Evolutionary conservation across 805 yeast species (phyloP).

Genomic region (Barnettozyma sucrosica): DNA sequence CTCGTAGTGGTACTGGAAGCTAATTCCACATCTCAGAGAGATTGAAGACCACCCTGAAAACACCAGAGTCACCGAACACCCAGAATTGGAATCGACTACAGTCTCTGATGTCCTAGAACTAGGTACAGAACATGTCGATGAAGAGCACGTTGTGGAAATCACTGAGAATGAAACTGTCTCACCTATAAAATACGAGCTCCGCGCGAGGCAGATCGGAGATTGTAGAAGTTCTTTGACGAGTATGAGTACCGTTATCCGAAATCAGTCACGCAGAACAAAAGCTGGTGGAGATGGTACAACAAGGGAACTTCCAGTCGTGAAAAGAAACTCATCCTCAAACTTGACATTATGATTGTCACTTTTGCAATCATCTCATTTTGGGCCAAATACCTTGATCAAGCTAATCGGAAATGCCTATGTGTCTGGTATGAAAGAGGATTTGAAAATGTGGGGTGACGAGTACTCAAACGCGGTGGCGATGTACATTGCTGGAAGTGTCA

Average conservation of each 20-base stretch:
- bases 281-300: not conserved
- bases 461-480: slow-evolving; percentile 41
- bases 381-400: slow-evolving; percentile 46
- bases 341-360: slow-evolving; percentile 13
- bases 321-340: slow-evolving; percentile 8
- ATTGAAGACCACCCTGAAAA: not conserved
- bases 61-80: not conserved
- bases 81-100: not conserved
- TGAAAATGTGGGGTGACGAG: slow-evolving; percentile 23
- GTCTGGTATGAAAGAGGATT: slow-evolving; percentile 39
- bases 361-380: slow-evolving; percentile 7
- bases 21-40: not conserved
- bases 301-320: slow-evolving; percentile 2
- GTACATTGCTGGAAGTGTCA: slow-evolving; percentile 55
- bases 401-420: slow-evolving; percentile 54
- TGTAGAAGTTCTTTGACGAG: not conserved
- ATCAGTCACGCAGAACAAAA: not conserved
- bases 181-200: not conserved
- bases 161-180: not conserved
- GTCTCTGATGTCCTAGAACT: not conserved
- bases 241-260: not conserved
- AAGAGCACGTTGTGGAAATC: not conserved
- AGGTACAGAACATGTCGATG: not conserved
- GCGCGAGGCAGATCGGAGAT: not conserved
- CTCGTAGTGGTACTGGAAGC: not conserved